Base-by-base conservation (phyloP, 805 yeast genomes). In the Yamadazyma ubonensis region DNA sequence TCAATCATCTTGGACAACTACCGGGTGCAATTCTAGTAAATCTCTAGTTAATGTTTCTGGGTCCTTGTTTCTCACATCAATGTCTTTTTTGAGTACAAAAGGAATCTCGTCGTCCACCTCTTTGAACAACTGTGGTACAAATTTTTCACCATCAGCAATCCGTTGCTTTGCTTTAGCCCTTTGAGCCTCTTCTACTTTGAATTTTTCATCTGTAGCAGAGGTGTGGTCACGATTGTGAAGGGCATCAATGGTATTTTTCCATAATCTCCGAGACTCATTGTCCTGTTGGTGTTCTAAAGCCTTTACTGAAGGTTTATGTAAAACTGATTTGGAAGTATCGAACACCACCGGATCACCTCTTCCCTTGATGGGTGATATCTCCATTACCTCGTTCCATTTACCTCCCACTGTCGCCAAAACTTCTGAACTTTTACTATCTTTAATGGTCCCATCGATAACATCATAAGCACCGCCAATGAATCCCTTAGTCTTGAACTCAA, bases 401-500 rank as follows among this genome's bases (percentile, higher is more conserved):
- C 99, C 99, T 8, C 83, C 53, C 27, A 91, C 70, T 50, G 79
- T 85, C 55, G 69, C 88, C 25, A 82, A 59, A 2, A 68, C 68
- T 49, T 83, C 79, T 20, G 70, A 52, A 5, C 65, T 55, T 35
- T 76, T 73, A 3, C 52, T 20, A 11, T 52, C 50, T 54, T 75
- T 79, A 38, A 90, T 72, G 4, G 59, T 62, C 38, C 98, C 99
- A 50, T 78, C 83, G 47, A 93, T 86, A 6, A 86, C 86, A 59
- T 93, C 95, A 61, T 91, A 93, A 3, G 91, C 77, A 15, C 99
- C 99, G 16, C 90, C 76, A 30, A 93, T 86, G 57, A 89, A 86
- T 1, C 99, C 99, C 62, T 93, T 93, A 5, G 93, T 86, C 59
- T 93, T 90, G 66, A 93, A 93, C 50, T 93, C 98, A 37, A 93